Conservation (phyloP, 306 rosid species). For the Pachyrhizus erosus region DNA sequence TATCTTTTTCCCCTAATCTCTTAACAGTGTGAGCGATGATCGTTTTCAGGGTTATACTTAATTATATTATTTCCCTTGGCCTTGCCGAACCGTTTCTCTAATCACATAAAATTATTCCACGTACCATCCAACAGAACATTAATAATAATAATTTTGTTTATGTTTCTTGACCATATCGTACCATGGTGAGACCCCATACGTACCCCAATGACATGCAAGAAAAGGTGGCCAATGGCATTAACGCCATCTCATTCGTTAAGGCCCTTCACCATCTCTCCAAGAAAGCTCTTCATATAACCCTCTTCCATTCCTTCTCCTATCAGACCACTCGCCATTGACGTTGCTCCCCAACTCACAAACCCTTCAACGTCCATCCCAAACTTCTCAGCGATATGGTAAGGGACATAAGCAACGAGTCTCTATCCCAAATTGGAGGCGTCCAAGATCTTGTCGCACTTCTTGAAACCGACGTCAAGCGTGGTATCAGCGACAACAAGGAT, state of each 20-base stretch:
- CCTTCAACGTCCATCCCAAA: neutral
- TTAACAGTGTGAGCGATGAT: no score
- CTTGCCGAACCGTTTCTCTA: no score
- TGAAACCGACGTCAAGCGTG: neutral
- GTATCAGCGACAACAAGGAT: neutral
- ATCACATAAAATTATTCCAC: no score
- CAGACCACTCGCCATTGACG: neutral
- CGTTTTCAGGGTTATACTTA: no score
- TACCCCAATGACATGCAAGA: slow-evolving; percentile 4
- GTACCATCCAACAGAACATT: no score
- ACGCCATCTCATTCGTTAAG: neutral
- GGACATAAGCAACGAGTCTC: neutral
- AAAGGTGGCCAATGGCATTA: slow-evolving; percentile 2
- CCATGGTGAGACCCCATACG: neutral
- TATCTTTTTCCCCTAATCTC: no score
- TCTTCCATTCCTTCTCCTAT: neutral
- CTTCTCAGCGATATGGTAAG: neutral
- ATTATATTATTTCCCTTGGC: no score
- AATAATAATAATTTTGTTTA: no score
- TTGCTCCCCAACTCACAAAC: neutral
- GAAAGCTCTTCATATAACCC: neutral
- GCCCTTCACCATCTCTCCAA: neutral
- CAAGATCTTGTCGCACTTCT: neutral
- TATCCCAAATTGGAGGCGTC: neutral
- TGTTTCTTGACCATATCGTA: neutral